A percentile compares a stretch with the other conserved stretches of the same genome.
phyloP scores from a whole-genome alignment of 2,329 filamentous ascomycete genomes.

The Fonsecaea monophora region DNA sequence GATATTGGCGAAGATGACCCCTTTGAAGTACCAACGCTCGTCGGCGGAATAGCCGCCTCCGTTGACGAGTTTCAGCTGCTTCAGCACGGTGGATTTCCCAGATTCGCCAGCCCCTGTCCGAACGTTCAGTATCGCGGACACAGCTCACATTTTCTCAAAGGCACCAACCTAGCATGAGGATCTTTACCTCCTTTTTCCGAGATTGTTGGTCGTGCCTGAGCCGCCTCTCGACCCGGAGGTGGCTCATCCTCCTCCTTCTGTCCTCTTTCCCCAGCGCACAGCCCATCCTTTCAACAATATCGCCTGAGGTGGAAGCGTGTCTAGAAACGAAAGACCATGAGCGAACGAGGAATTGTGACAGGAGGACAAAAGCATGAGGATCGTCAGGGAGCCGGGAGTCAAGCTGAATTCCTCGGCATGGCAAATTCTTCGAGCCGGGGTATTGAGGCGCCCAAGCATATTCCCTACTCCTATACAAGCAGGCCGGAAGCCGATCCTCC shows the following conservation, averaged over 20 bases:
- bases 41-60: constrained; percentile 98
- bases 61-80: constrained; percentile 99
- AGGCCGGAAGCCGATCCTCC: background rate
- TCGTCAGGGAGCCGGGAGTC: background rate
- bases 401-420: background rate
- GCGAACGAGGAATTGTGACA: background rate
- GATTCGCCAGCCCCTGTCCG: constrained; percentile 90
- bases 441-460: background rate
- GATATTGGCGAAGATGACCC: constrained; percentile 75
- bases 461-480: background rate
- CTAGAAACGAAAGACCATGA: background rate
- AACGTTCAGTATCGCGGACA: constrained; percentile 11
- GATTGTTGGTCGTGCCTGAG: constrained; percentile 98
- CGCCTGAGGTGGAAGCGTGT: background rate
- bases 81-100: constrained; percentile 91
- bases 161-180: constrained; percentile 90
- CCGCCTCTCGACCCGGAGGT: constrained; percentile 99
- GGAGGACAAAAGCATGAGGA: background rate
- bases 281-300: constrained; percentile 73
- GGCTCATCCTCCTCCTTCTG: constrained; percentile 99
- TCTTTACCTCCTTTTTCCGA: constrained; percentile 99
- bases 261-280: constrained; percentile 99
- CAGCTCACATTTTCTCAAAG: constrained; percentile 36
- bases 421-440: too few relatives aligned
- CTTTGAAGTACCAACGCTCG: constrained; percentile 72